phyloP scores from a whole-genome alignment of 1,284 basidiomycete species.

The Schizophyllum amplum region DNA sequence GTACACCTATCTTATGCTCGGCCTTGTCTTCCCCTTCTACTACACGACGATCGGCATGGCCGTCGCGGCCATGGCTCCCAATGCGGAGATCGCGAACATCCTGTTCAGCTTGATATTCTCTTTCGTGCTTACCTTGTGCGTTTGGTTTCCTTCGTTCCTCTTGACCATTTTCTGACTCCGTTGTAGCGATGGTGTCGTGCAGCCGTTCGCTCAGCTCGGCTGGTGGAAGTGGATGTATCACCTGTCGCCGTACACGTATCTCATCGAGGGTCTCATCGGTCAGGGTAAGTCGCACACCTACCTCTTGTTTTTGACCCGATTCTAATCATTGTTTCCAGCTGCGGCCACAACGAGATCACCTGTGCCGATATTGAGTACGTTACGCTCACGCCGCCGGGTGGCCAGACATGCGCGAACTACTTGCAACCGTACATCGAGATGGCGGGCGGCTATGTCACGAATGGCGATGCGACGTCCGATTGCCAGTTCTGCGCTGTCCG shows the following conservation, averaged over 20 bases:
- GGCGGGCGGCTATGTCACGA: constrained; percentile 59
- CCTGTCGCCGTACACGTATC: constrained; percentile 71
- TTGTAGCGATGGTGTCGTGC: constrained; percentile 53
- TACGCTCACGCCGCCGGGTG: constrained; percentile 45
- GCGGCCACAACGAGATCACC: constrained; percentile 39
- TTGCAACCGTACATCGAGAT: constrained; percentile 41
- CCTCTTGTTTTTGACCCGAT: neutral
- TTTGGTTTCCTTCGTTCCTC: constrained; percentile 12
- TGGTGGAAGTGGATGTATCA: constrained; percentile 81
- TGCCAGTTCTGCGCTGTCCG: constrained; percentile 49
- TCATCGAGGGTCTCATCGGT: constrained; percentile 50
- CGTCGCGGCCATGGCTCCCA: constrained; percentile 60
- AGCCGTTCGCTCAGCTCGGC: constrained; percentile 55
- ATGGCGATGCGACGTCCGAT: constrained; percentile 41
- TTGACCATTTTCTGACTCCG: constrained; percentile 15
- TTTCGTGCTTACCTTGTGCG: constrained; percentile 62
- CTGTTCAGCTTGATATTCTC: constrained; percentile 63
- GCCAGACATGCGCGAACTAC: constrained; percentile 53
- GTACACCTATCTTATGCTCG: constrained; percentile 44
- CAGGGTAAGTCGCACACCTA: constrained; percentile 37
- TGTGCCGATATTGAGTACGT: constrained; percentile 52
- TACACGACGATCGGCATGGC: constrained; percentile 54
- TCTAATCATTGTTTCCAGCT: neutral
- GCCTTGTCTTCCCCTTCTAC: constrained; percentile 41
- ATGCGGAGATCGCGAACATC: constrained; percentile 55